Percentiles rank a stretch among this genome's conserved stretches.
These are phyloP conservation scores for Oryza officinalis DNA, from an alignment of 176 grass and related monocot species.

Conservation along the genomic window DNA sequence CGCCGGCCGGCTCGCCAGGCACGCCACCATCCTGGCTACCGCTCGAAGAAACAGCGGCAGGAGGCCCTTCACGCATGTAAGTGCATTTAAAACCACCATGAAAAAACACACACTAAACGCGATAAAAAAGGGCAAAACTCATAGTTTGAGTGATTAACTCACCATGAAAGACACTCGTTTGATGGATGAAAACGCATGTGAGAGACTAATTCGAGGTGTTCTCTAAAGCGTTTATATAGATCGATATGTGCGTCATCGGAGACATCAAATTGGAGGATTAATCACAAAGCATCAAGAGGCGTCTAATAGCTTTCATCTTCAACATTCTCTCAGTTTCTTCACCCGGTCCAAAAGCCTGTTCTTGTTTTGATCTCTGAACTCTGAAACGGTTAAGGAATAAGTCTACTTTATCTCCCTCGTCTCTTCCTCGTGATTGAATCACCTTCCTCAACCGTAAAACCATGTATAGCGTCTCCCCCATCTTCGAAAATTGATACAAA, in stretches of 20 bases:
- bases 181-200: not conserved
- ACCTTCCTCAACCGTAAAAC: no score
- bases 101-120: no score
- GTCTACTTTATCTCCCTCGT: no score
- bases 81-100: no score
- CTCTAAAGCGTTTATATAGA: not conserved
- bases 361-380: no score
- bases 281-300: conserved; percentile 38
- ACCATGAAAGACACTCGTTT: not conserved
- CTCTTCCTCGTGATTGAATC: no score
- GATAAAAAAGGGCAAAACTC: not conserved
- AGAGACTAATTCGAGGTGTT: not conserved
- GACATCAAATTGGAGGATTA: not conserved
- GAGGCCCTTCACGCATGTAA: conserved; percentile 28
- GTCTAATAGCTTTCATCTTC: conserved; percentile 22
- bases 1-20: conserved; percentile 45
- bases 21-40: conserved; percentile 45
- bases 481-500: no score
- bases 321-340: not conserved
- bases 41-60: conserved; percentile 54
- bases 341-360: not conserved
- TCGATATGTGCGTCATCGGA: conserved; percentile 9
- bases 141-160: not conserved
- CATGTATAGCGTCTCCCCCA: no score
- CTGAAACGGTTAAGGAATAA: no score